Percentiles rank a stretch among this genome's conserved stretches.
Conservation (phyloP, 495 filamentous ascomycete genomes). For the Platismatia glauca region DNA sequence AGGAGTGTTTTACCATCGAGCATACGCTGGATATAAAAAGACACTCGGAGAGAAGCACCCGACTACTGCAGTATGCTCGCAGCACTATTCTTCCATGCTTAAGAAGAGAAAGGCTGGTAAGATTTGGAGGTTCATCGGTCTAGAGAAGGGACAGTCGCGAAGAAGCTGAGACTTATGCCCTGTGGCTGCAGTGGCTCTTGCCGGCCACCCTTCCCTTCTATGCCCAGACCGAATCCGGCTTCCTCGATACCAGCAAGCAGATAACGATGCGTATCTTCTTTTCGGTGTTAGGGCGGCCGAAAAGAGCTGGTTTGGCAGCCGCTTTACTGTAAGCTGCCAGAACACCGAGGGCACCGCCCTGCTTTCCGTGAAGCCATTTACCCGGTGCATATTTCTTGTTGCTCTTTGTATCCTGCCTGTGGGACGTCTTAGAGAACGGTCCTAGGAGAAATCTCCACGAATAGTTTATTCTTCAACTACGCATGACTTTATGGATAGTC, state of each 20-base stretch:
- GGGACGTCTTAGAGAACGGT: too few relatives aligned
- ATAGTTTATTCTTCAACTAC: constrained; percentile 8
- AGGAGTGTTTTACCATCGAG: constrained; percentile 6
- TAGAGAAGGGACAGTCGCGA: too few relatives aligned
- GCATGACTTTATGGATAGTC: constrained; percentile 6
- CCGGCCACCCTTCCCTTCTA: background rate
- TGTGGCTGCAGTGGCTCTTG: constrained; percentile 8
- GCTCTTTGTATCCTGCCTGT: too few relatives aligned
- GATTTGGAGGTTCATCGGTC: too few relatives aligned
- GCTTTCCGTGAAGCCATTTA: too few relatives aligned
- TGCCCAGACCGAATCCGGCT: background rate
- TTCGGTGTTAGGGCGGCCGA: constrained; percentile 2
- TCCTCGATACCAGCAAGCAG: constrained; percentile 7
- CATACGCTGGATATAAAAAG: constrained; percentile 23
- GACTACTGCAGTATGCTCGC: constrained; percentile 10
- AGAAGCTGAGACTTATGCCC: constrained; percentile 10
- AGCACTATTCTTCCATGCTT: too few relatives aligned
- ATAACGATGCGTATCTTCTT: constrained; percentile 4
- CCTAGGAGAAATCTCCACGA: too few relatives aligned
- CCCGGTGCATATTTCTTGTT: too few relatives aligned
- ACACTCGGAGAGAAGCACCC: constrained; percentile 7
- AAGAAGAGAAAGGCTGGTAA: too few relatives aligned
- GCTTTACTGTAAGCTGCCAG: too few relatives aligned
- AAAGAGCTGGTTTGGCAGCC: background rate
- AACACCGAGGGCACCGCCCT: too few relatives aligned